These are phyloP conservation scores for Recurvomyces mirabilis DNA, from an alignment of 495 filamentous ascomycete genomes.

Conservation along the genomic window DNA sequence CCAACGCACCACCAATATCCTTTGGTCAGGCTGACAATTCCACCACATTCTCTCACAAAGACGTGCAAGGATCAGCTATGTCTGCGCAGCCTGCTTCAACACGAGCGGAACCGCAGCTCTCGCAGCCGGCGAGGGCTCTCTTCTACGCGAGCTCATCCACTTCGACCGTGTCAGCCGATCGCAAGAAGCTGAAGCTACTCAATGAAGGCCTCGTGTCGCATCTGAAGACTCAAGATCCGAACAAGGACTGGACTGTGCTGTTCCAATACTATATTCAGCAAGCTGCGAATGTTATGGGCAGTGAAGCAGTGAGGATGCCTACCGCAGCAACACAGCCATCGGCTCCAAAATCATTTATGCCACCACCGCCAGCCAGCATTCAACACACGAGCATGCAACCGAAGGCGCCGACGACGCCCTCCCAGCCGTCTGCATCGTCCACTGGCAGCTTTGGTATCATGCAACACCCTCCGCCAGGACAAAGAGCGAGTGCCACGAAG, in stretches of 20 bases:
- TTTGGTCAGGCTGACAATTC: too few species aligned
- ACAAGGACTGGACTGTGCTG: slow-evolving; percentile 17
- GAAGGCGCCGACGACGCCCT: neutral
- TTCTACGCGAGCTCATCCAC: neutral
- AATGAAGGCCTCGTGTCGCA: slow-evolving; percentile 19
- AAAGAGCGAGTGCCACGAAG: neutral
- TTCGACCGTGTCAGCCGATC: neutral
- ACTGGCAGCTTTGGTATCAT: too few species aligned
- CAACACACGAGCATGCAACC: neutral
- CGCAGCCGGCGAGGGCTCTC: neutral
- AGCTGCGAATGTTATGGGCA: slow-evolving; percentile 11
- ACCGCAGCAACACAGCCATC: neutral
- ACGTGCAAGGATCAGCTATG: neutral
- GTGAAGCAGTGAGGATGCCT: neutral
- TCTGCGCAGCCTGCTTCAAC: neutral
- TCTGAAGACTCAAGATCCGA: slow-evolving; percentile 10
- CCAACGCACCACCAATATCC: slow-evolving; percentile 2
- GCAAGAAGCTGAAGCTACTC: slow-evolving; percentile 9
- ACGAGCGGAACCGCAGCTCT: neutral
- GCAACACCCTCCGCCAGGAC: neutral
- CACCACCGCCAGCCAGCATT: neutral
- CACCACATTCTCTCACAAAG: neutral
- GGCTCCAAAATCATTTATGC: neutral
- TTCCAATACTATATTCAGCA: slow-evolving; percentile 14
- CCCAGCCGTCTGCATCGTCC: too few species aligned